Evolutionary conservation across 164 flowering plant species (phyloP), one percentile per base, ranked within the genome.

Genomic region (Platanus orientalis): DNA sequence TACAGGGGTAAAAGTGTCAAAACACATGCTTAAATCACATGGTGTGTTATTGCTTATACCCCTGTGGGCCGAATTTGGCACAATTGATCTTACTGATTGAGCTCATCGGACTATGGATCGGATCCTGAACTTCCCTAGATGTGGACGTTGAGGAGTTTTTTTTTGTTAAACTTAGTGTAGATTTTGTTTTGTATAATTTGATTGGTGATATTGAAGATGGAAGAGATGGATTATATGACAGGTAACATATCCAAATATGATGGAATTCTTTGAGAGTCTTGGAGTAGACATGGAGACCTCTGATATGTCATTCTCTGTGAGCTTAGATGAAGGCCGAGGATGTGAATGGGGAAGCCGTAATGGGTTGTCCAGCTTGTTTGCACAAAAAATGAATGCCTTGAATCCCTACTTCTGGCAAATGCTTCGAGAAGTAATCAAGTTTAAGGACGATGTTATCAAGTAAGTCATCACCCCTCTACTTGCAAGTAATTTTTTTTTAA

Each of bases 211-310:
- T 14, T 36, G 42, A 36, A 36, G n/a, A 36, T 36, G 42, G 42
- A 36, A 36, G 42, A 36, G 12, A 7, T 36, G 42, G 13, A 14
- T 50, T 50, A 20, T 14, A 67, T 57, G 54, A 55, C 88, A 94
- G 98, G 97, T 87, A 1, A 90, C 97, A 19, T 89, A 86, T 71
- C 97, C 97, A 58, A 94, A 89, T 63, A 87, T 86, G 96, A 78
- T 90, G 95, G 93, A 89, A 73, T 82, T 88, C 40, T 90, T 94
- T 64, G 97, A 94, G 78, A 84, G 61, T 58, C 83, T 94, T 60
- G 98, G 96, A 60, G 75, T 94, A 25, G 97, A 89, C 0, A 84
- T 90, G 92, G 96, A 89, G 76, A 39, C 30, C 11, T 89, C 96
- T 1, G 98, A 94, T 42, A 90, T 94, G 98, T 90, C 97, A 19